Evolutionary conservation across 2,329 filamentous ascomycete species (phyloP), one percentile per base, ranked within the genome.

Genomic region (Curvularia sp.): DNA sequence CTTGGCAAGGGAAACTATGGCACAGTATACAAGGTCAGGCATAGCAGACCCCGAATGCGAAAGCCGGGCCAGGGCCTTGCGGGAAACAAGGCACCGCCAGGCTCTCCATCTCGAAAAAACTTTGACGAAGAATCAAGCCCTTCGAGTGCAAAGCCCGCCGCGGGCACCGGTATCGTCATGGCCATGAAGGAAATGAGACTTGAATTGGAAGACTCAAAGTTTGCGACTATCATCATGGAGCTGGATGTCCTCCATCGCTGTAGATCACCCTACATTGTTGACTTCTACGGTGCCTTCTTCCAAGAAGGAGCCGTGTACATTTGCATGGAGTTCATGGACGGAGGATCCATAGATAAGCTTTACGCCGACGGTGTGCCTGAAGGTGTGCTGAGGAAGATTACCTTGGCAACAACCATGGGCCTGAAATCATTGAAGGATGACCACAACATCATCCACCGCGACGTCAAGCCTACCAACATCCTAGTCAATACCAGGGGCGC

Each of bases 401-500:
- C 94, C 0, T 86, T 95, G 63, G 89, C 91, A 19, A 97, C 95
- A 0, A 87, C 95, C 6, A 91, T 93, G 84, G 95, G 95, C 0
- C 82, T 99, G 61, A 98, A 96, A 80, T 88, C 89, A 19, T 80
- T 99, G 60, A 99, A 99, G 77, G 95, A 99, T 62, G 93, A 97
- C 61, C 95, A 99, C 81, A 98, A 97, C 79, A 99, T 99, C 78
- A 99, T 99, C 65, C 95, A 99, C 76, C 89, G 95, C 64, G 95
- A 99, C 74, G 95, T 99, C 64, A 99, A 99, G 78, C 95, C 95
- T 1, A 99, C 95, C n/a, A 99, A 99, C 71, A 97, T 99, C 59
- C 83, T 99, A 1, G 87, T 92, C 76, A 99, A 98, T 78, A 91
- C 89, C 1, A 85, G 85, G 41, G 95, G 95, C 1, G 93, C 97